These are phyloP conservation scores for Thielaviopsis ethacetica DNA, from an alignment of 2,329 filamentous ascomycete genomes.

Conservation along the genomic window DNA sequence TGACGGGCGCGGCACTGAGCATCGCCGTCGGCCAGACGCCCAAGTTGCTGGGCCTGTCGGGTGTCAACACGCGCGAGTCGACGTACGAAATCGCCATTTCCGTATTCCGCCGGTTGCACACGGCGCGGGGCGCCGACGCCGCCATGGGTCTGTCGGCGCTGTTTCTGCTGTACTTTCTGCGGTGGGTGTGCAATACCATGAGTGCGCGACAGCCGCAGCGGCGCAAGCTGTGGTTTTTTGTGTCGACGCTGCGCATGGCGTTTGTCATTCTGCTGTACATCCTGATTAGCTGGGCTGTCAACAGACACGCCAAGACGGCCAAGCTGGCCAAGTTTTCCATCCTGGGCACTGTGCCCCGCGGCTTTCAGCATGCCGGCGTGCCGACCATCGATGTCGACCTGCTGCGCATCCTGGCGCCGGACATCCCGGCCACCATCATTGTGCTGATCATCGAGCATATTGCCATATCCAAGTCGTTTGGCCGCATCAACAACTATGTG, in stretches of 20 bases:
- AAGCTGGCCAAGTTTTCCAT: constrained; percentile 45
- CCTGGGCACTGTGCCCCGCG: constrained; percentile 63
- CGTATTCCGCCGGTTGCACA: constrained; percentile 53
- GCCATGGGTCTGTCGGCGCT: constrained; percentile 78
- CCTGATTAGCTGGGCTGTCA: constrained; percentile 73
- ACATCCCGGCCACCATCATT: constrained; percentile 60
- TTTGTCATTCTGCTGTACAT: constrained; percentile 90
- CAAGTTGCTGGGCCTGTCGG: constrained; percentile 60
- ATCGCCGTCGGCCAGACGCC: constrained; percentile 77
- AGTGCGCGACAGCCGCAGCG: constrained; percentile 52
- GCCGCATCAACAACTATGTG: constrained; percentile 64
- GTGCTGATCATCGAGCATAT: constrained; percentile 70
- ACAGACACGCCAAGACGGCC: constrained; percentile 45
- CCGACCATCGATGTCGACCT: constrained; percentile 46
- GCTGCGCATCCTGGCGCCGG: constrained; percentile 47
- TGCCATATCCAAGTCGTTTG: constrained; percentile 69
- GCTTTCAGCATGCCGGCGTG: constrained; percentile 54
- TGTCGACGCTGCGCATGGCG: constrained; percentile 75
- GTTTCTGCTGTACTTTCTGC: constrained; percentile 59
- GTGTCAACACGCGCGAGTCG: constrained; percentile 56
- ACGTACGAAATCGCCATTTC: constrained; percentile 78
- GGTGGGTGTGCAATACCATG: constrained; percentile 43
- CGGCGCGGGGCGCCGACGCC: constrained; percentile 57
- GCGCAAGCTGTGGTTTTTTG: constrained; percentile 70
- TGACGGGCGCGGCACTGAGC: constrained; percentile 87